Conservation (phyloP, 2,329 filamentous ascomycete species). For the Xylariomycetidae sp. region DNA sequence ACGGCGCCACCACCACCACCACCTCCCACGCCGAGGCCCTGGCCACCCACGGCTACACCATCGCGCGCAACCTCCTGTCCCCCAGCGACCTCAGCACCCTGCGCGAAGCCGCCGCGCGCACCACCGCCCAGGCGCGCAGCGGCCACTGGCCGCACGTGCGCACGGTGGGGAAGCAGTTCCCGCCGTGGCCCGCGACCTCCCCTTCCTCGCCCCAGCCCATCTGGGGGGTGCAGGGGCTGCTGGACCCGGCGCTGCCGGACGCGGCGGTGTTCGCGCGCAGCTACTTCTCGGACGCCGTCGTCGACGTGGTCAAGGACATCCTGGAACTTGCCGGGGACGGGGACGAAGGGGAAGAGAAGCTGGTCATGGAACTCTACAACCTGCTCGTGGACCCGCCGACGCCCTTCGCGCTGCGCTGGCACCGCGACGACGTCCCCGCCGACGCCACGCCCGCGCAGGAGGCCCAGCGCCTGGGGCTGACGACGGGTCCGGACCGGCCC, state of each 20-base stretch:
- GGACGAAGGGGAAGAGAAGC: slow-evolving; percentile 36
- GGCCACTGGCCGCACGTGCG: slow-evolving; percentile 77
- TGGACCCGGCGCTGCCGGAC: slow-evolving; percentile 61
- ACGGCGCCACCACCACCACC: too few relatives aligned
- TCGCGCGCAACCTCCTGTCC: slow-evolving; percentile 60
- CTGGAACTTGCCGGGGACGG: slow-evolving; percentile 36
- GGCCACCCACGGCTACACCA: slow-evolving; percentile 64
- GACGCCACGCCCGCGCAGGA: slow-evolving; percentile 63
- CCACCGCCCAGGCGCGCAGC: slow-evolving; percentile 56
- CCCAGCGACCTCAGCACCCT: slow-evolving; percentile 50
- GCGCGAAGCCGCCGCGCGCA: slow-evolving; percentile 50
- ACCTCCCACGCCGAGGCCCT: too few relatives aligned
- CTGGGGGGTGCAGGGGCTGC: slow-evolving; percentile 83
- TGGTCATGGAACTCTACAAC: slow-evolving; percentile 84
- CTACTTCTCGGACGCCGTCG: slow-evolving; percentile 66
- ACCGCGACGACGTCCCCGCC: slow-evolving; percentile 75
- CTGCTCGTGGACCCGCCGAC: slow-evolving; percentile 67
- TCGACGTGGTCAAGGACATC: slow-evolving; percentile 59
- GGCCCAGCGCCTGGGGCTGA: slow-evolving; percentile 48
- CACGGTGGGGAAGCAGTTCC: slow-evolving; percentile 85
- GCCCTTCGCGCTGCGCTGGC: slow-evolving; percentile 75
- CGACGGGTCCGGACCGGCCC: slow-evolving; percentile 26
- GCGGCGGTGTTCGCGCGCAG: slow-evolving; percentile 55
- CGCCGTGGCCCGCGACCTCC: slow-evolving; percentile 63
- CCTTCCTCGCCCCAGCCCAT: slow-evolving; percentile 54